Evolutionary conservation across 2,329 filamentous ascomycete genomes (phyloP), one percentile per base, ranked within the genome.

Genomic region (Tolypocladium inflatum): DNA sequence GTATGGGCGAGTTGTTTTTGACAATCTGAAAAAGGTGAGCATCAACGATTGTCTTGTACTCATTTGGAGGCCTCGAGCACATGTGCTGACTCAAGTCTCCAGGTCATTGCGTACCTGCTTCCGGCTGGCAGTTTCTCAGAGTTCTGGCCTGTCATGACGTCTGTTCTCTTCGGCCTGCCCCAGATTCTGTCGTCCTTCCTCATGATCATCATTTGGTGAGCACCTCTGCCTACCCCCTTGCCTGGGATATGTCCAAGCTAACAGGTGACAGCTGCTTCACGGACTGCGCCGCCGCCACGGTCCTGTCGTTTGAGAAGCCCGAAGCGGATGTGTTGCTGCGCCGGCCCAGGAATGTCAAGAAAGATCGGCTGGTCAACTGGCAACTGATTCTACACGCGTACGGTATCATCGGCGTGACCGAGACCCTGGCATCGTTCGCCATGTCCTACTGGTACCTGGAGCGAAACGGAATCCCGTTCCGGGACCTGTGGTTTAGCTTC

Each of bases 101-200:
- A 67, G 66, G 66, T 68, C 23, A 70, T 90, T 60, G 82, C 84
- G n/a, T 91, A 91, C 66, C 76, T 91, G 2, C 77, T 91, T 0
- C 87, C 88, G 0, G 88, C 88, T 0, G 88, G 88, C 2, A 83
- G 78, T n/a, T 91, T 89, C 69, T 83, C 82, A 56, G 88, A 91
- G 68, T 87, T 91, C 70, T 83, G 85, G 87, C 88, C 88, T 0
- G 84, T 91, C 50, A 80, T 91, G 70, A 88, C 85, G 1, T 89
- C 86, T 58, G 84, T 91, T 23, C 69, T 84, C 1, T 88, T 91
- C 61, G 88, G 88, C 23, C 76, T 91, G 3, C 88, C 88, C 0
- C 88, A 91, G 67, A 85, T 89, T 54, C 76, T 91, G 17, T 87
- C 83, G 3, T 87, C 83, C 1, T 91, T 90, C 66, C 78, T 91